Percentiles rank a stretch among this genome's conserved stretches.
Conservation (phyloP, 176 grass and related monocot species). For the Avena eriantha region DNA sequence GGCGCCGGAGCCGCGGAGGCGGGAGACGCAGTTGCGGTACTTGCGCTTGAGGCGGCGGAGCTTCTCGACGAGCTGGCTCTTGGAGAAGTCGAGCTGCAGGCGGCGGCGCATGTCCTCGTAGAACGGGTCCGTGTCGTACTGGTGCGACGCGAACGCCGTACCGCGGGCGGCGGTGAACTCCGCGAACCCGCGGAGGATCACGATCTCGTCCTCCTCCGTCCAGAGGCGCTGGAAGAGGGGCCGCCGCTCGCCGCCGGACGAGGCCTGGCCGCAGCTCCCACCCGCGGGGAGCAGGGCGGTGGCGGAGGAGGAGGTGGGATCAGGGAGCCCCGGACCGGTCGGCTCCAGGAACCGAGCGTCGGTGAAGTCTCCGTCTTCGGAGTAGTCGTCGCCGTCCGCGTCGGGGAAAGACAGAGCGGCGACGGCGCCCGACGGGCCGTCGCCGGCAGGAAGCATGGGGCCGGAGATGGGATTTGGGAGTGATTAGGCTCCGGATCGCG, state of each 20-base stretch:
- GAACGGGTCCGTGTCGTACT: conserved; percentile 97
- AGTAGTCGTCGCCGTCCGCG: conserved; percentile 52
- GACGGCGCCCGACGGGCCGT: conserved; percentile 24
- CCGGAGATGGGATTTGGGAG: conserved; percentile 32
- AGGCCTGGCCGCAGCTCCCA: conserved; percentile 37
- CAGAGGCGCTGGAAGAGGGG: conserved; percentile 92
- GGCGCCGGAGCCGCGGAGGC: conserved; percentile 64
- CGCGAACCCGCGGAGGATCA: conserved; percentile 81
- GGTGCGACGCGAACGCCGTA: conserved; percentile 96
- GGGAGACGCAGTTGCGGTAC: conserved; percentile 86
- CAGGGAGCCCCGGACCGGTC: conserved; percentile 30
- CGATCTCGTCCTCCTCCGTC: conserved; percentile 98
- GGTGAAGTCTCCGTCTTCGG: conserved; percentile 59
- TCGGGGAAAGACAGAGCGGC: conserved; percentile 49
- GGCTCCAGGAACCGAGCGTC: conserved; percentile 46
- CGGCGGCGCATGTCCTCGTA: conserved; percentile 89
- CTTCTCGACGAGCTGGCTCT: conserved; percentile 99
- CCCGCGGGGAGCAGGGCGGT: conserved; percentile 31
- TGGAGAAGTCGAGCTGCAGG: conserved; percentile 94
- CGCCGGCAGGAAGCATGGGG: conserved; percentile 53
- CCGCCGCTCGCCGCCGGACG: conserved; percentile 52
- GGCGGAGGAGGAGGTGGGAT: conserved; percentile 37
- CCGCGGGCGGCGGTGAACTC: conserved; percentile 89
- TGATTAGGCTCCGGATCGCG: conserved; percentile 31
- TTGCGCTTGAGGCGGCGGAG: conserved; percentile 97